Percentiles rank a stretch among this genome's conserved stretches.
These are phyloP conservation scores for Fusarium cicatricum DNA, from an alignment of 2,329 filamentous ascomycete genomes.

Conservation along the genomic window DNA sequence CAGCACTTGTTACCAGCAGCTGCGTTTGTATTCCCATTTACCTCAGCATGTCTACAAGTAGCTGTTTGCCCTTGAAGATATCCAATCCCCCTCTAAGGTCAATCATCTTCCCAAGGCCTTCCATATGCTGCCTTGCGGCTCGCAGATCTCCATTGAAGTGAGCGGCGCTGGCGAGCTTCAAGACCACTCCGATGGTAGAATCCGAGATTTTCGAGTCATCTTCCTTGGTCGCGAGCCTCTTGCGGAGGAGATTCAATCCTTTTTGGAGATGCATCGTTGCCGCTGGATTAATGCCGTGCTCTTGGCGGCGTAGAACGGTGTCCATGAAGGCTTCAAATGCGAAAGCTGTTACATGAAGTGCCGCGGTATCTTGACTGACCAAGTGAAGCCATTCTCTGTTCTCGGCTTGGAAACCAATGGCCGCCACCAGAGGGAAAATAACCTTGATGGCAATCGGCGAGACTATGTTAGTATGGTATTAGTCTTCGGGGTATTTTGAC, in stretches of 20 bases:
- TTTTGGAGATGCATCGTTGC: conserved; percentile 11
- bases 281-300: neutral
- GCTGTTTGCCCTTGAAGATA: neutral
- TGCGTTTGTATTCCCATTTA: neutral
- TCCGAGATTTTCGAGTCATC: conserved; percentile 2
- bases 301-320: neutral
- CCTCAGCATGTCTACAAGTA: conserved; percentile 10
- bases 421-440: conserved; percentile 7
- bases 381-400: neutral
- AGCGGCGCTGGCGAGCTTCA: conserved; percentile 7
- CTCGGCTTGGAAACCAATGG: conserved; percentile 7
- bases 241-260: conserved; percentile 10
- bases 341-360: conserved; percentile 4
- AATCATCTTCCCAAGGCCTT: conserved; percentile 13
- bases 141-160: conserved; percentile 5
- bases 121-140: conserved; percentile 6
- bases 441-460: neutral
- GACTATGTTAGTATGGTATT: neutral
- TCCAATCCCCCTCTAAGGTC: conserved; percentile 8
- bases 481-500: neutral
- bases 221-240: conserved; percentile 1
- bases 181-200: conserved; percentile 4
- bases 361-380: conserved; percentile 1
- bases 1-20: neutral
- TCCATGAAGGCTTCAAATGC: conserved; percentile 8